Evolutionary conservation across 129 eudicot genomes (phyloP).

Genomic region (Flaveria bidentis): DNA sequence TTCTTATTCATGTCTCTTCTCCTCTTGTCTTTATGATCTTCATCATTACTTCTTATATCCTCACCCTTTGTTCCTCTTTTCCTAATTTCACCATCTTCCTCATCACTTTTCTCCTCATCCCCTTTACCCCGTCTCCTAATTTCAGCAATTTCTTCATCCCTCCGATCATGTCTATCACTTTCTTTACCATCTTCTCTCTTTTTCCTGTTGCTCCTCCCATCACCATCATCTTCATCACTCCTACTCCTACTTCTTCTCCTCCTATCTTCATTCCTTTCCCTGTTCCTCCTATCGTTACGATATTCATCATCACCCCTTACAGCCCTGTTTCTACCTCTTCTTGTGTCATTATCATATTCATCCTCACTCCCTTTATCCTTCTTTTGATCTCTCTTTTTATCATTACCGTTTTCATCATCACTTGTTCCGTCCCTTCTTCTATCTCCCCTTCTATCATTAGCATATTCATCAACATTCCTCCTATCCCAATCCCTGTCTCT

Average conservation of each 20-base stretch:
- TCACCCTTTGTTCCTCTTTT: constrained; percentile 19
- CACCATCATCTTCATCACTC: constrained; percentile 18
- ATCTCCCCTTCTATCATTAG: constrained; percentile 22
- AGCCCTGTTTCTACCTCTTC: constrained; percentile 14
- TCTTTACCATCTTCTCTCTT: constrained; percentile 4
- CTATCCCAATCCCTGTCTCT: neutral
- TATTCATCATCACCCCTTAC: constrained; percentile 16
- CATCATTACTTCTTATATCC: constrained; percentile 31
- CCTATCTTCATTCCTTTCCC: neutral
- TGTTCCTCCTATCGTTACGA: constrained; percentile 9
- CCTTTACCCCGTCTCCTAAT: neutral
- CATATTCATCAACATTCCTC: constrained; percentile 20
- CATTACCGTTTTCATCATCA: constrained; percentile 18
- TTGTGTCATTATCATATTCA: constrained; percentile 13
- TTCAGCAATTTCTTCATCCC: constrained; percentile 39
- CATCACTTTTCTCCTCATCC: constrained; percentile 22
- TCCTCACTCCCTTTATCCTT: neutral
- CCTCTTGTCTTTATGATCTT: constrained; percentile 32
- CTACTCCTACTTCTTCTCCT: constrained; percentile 20
- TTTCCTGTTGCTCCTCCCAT: constrained; percentile 19
- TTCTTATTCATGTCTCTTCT: constrained; percentile 29
- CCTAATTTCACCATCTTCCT: constrained; percentile 34
- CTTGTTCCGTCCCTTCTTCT: constrained; percentile 12
- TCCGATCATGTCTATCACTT: constrained; percentile 3
- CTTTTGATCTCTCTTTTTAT: constrained; percentile 1